Base-by-base conservation (phyloP, 2,329 filamentous ascomycete species). In the Penicillium sclerotigenum region DNA sequence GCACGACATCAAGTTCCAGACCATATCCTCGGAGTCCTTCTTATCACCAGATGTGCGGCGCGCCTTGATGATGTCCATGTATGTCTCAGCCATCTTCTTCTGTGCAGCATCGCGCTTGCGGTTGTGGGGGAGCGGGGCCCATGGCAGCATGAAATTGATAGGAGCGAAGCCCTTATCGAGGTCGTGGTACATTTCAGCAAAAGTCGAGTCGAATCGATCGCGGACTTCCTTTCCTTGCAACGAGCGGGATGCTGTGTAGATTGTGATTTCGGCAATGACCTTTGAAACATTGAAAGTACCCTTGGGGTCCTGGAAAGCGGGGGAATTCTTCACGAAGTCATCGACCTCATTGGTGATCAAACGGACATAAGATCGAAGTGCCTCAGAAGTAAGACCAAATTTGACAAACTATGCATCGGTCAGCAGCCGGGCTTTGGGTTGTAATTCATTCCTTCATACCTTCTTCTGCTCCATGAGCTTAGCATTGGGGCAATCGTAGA, bases 391-490 rank as follows among this genome's bases (percentile, higher is more conserved):
- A 49, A 87, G 80, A 54, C 84, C 84, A 57, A 81, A 86, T 71
- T 87, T 86, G 74, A 87, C 82, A 62, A 87, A 85, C 75, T 79
- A 60, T 52, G 68, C 65, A 60, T 40, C 14, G 36, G 18, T 41
- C n/a, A 18, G 42, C 13, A 18, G 24, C 45, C 33, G 40, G 51
- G 28, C 13, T 10, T 20, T n/a, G 18, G 22, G 41, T 29, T 36
- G 16, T 14, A 14, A 9, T 34, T 20, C 13, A 16, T 45, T 54
- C 76, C 60, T 22, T 20, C 9, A 6, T 73, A 91, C 89, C 85
- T 93, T 94, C 81, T 96, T 96, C 80, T 96, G 91, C 78, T 96
- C 91, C 91, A 96, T 95, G 70, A 96, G 83, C 77, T 95, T 95
- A 56, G 90, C 81, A 72, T 95, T 95, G 40, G 90, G 90, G 76